These are phyloP conservation scores for Parastagonospora nodorum DNA, from an alignment of 2,329 filamentous ascomycete species.

Conservation along the genomic window DNA sequence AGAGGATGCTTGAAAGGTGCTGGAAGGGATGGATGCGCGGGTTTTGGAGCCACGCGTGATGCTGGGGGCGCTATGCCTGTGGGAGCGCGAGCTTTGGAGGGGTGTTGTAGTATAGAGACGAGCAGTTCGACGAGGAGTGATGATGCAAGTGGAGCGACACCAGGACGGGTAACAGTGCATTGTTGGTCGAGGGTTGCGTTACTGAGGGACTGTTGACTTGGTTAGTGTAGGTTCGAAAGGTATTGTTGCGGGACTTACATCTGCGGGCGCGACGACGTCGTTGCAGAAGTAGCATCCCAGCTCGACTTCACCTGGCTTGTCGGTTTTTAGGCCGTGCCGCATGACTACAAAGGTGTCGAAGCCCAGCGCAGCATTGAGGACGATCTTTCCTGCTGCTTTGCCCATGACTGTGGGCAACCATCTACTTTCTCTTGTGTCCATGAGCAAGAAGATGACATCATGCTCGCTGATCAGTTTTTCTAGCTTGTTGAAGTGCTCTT, in stretches of 20 bases:
- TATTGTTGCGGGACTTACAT: slow-evolving; percentile 65
- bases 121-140: slow-evolving; percentile 89
- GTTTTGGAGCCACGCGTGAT: slow-evolving; percentile 5
- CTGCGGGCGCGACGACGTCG: slow-evolving; percentile 90
- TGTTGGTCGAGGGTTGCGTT: slow-evolving; percentile 96
- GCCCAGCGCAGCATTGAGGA: slow-evolving; percentile 93
- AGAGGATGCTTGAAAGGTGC: slow-evolving; percentile 63
- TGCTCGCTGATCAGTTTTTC: slow-evolving; percentile 78
- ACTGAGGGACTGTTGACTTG: slow-evolving; percentile 72
- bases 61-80: slow-evolving; percentile 14
- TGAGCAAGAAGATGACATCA: slow-evolving; percentile 92
- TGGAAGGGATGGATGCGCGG: slow-evolving; percentile 36
- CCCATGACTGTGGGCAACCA: slow-evolving; percentile 98
- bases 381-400: slow-evolving; percentile 89
- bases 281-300: slow-evolving; percentile 99
- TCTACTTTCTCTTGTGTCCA: slow-evolving; percentile 92
- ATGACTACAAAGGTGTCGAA: slow-evolving; percentile 98
- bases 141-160: slow-evolving; percentile 89
- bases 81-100: slow-evolving; percentile 42
- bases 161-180: slow-evolving; percentile 94
- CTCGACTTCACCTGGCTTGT: slow-evolving; percentile 60
- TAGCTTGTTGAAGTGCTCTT: slow-evolving; percentile 75
- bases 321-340: slow-evolving; percentile 77
- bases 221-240: background rate
- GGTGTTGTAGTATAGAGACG: slow-evolving; percentile 80